A percentile compares a stretch with the other conserved stretches of the same genome.
Conservation (phyloP, 345 rosid genomes). For the Xanthoceras sorbifolium region DNA sequence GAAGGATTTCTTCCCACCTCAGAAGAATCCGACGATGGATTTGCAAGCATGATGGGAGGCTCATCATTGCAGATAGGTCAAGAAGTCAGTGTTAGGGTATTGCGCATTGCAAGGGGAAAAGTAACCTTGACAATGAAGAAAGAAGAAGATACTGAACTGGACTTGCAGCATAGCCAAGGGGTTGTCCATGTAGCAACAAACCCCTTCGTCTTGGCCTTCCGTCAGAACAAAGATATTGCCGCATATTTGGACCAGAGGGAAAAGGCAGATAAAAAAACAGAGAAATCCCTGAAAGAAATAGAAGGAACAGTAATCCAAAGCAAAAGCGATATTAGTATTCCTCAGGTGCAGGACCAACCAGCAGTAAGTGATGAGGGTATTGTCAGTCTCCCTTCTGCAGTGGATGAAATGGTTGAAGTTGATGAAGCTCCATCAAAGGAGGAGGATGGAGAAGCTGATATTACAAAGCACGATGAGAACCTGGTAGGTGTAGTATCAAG, state of each 20-base stretch:
- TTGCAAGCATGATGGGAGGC: conserved; percentile 64
- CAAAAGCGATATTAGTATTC: conserved; percentile 35
- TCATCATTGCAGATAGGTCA: conserved; percentile 69
- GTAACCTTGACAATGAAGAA: conserved; percentile 88
- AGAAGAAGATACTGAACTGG: conserved; percentile 51
- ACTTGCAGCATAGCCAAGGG: conserved; percentile 45
- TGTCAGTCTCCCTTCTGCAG: conserved; percentile 22
- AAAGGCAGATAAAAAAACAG: conserved; percentile 32
- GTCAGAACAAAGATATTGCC: conserved; percentile 70
- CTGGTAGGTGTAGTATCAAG: conserved; percentile 15
- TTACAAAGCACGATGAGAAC: conserved; percentile 19
- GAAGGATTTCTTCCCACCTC: conserved; percentile 82
- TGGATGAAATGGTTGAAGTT: conserved; percentile 27
- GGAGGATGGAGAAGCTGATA: conserved; percentile 13
- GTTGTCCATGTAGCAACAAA: conserved; percentile 69
- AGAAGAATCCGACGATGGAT: conserved; percentile 76
- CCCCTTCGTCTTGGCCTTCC: conserved; percentile 79
- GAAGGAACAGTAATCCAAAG: conserved; percentile 24
- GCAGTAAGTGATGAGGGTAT: conserved; percentile 16
- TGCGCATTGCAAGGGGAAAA: conserved; percentile 68
- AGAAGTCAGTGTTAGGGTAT: conserved; percentile 72
- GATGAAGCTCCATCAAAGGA: conserved; percentile 23
- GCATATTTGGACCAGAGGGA: conserved; percentile 74
- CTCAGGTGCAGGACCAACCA: conserved; percentile 32
- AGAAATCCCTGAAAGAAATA: conserved; percentile 22